Evolutionary conservation across 495 filamentous ascomycete species (phyloP), one percentile per base, ranked within the genome.

Genomic region (Peziza echinospora): DNA sequence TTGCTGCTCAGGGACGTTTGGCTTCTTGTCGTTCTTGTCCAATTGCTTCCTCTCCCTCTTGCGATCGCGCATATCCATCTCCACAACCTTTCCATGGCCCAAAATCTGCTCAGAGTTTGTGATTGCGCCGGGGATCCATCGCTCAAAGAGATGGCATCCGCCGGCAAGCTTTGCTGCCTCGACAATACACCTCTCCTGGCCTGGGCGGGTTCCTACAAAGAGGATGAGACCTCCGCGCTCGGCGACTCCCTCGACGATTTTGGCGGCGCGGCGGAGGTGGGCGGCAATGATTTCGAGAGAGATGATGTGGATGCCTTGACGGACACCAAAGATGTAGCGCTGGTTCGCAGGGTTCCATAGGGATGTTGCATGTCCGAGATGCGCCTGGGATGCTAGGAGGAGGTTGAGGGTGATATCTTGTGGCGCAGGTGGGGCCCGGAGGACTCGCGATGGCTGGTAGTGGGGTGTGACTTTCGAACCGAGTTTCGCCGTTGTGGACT

Each of bases 271-370:
- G 0, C 91, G 78, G 24, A 97, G 72, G 62, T 96, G 76, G 10
- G 84, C 77, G 5, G 84, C 82, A 16, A 80, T 94, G 45, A 72
- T 64, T 58, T 96, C 89, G 2, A 94, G 75, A 8, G 76, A 80
- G 63, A 97, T 89, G 60, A 97, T 87, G 65, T 97, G 89, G 50
- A 93, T 79, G 42, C 79, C 83, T 46, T 85, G 73, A 17, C 87
- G 75, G 50, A 91, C 76, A 56, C 89, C 89, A 60, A 81, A 86
- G 62, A 97, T 96, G 65, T 96, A 96, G 30, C 83, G 77, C 43
- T 82, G 76, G 68, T 96, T 97, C 30, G 76, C 76, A 11, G 91
- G 87, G 66, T 96, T 91, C 89, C 89, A 97, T 47, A 85, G 74
- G 41, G 84, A 84, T 2, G 82, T 89, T 53, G 78, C 70, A 66